Conservation (phyloP, 345 rosid species). For the Gossypioides kirkii region DNA sequence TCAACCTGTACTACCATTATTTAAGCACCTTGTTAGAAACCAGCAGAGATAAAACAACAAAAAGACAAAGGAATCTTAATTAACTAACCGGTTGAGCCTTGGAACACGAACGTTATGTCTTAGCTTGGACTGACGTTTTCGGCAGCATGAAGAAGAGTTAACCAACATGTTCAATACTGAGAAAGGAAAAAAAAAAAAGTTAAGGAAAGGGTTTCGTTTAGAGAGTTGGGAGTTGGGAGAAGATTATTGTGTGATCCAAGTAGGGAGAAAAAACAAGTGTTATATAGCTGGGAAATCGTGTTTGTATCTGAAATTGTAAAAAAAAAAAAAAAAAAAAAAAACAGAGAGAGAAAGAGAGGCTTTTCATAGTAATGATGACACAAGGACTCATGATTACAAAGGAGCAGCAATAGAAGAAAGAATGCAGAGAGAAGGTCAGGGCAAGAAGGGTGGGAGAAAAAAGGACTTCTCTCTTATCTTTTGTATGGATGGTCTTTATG, state of each 20-base stretch:
- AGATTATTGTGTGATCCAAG: constrained; percentile 8
- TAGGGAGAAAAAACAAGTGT: constrained; percentile 3
- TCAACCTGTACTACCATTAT: constrained; percentile 27
- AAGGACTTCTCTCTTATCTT: background rate
- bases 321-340: background rate
- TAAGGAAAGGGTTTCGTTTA: background rate
- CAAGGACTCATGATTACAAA: constrained; percentile 62
- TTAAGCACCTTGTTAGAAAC: background rate
- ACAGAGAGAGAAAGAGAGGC: constrained; percentile 21
- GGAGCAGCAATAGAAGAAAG: constrained; percentile 37
- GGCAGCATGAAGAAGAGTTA: constrained; percentile 23
- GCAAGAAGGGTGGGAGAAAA: background rate
- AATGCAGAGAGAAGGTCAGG: constrained; percentile 22
- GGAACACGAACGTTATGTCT: constrained; percentile 17
- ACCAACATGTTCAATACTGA: constrained; percentile 23
- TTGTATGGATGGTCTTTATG: background rate
- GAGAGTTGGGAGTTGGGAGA: background rate
- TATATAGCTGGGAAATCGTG: constrained; percentile 28
- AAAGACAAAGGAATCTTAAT: constrained; percentile 9
- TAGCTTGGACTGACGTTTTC: constrained; percentile 15
- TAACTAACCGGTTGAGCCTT: constrained; percentile 37
- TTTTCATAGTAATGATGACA: constrained; percentile 63
- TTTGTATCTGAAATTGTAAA: background rate
- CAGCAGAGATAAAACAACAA: constrained; percentile 10
- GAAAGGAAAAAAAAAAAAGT: background rate